These are phyloP conservation scores for Wickerhamiella occidentalis DNA, from an alignment of 805 yeast genomes.

Conservation along the genomic window DNA sequence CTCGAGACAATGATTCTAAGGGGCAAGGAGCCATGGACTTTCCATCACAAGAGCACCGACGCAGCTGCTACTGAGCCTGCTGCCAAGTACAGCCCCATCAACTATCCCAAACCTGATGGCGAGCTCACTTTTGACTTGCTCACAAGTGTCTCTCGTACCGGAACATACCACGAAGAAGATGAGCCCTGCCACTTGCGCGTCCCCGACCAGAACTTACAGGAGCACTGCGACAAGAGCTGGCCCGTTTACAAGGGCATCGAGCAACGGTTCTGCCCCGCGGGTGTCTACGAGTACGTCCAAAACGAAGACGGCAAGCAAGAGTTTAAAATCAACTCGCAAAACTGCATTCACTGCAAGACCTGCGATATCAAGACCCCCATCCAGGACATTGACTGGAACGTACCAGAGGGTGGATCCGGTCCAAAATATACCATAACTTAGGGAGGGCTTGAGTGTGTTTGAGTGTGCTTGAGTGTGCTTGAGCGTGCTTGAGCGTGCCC, in stretches of 20 bases:
- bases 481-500: too few species aligned
- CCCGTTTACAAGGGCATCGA: conserved; percentile 80
- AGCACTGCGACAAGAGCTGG: conserved; percentile 58
- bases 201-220: conserved; percentile 30
- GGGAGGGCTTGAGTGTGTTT: too few species aligned
- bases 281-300: conserved; percentile 86
- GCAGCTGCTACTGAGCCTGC: conserved; percentile 63
- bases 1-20: conserved; percentile 61
- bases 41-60: conserved; percentile 57
- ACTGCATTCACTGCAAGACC: conserved; percentile 96
- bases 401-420: conserved; percentile 99
- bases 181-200: conserved; percentile 77
- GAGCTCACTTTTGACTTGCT: conserved; percentile 77
- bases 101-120: conserved; percentile 95
- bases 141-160: conserved; percentile 93
- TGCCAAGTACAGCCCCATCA: conserved; percentile 50
- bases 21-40: conserved; percentile 84
- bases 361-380: conserved; percentile 95
- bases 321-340: conserved; percentile 90
- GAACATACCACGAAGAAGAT: conserved; percentile 90
- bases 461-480: too few species aligned
- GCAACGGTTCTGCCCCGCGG: conserved; percentile 93
- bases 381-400: conserved; percentile 89
- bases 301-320: conserved; percentile 59
- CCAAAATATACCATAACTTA: conserved; percentile 88